These are phyloP conservation scores for Colletotrichum siamense DNA, from an alignment of 2,329 filamentous ascomycete species.

Conservation along the genomic window DNA sequence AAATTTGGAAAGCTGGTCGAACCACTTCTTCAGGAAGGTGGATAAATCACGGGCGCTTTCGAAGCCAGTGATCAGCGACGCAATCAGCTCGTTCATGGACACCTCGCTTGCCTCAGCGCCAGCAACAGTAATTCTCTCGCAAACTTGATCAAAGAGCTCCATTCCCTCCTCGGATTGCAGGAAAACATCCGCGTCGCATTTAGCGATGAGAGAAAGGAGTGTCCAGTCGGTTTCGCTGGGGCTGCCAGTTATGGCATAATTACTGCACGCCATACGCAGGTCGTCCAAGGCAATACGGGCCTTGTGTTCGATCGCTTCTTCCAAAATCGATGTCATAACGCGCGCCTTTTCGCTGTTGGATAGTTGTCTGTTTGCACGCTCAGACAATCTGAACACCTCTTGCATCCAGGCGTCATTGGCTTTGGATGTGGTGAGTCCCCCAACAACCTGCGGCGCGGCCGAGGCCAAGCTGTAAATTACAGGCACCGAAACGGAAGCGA, in stretches of 20 bases:
- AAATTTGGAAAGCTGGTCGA: conserved; percentile 41
- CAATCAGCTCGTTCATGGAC: conserved; percentile 40
- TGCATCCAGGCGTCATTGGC: conserved; percentile 46
- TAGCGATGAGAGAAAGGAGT: conserved; percentile 44
- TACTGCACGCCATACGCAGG: conserved; percentile 46
- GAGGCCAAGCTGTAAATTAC: conserved; percentile 51
- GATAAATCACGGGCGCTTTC: conserved; percentile 48
- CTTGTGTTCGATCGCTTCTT: conserved; percentile 33
- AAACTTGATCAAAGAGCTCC: conserved; percentile 43
- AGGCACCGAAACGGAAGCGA: conserved; percentile 41
- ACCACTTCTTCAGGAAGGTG: conserved; percentile 54
- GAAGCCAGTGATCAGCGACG: conserved; percentile 49
- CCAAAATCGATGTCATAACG: conserved; percentile 34
- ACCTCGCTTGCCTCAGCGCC: conserved; percentile 22
- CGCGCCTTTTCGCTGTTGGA: conserved; percentile 23
- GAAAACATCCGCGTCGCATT: conserved; percentile 55
- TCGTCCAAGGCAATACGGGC: conserved; percentile 41
- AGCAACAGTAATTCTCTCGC: conserved; percentile 35
- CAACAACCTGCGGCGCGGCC: conserved; percentile 30
- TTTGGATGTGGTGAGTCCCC: conserved; percentile 41
- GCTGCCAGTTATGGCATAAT: conserved; percentile 40
- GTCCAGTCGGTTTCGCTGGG: conserved; percentile 44
- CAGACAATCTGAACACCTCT: conserved; percentile 37
- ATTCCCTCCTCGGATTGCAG: conserved; percentile 41
- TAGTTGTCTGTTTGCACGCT: conserved; percentile 29